Evolutionary conservation across 179 eudicot species (phyloP).

Genomic region (Sideroxylon spinosum): DNA sequence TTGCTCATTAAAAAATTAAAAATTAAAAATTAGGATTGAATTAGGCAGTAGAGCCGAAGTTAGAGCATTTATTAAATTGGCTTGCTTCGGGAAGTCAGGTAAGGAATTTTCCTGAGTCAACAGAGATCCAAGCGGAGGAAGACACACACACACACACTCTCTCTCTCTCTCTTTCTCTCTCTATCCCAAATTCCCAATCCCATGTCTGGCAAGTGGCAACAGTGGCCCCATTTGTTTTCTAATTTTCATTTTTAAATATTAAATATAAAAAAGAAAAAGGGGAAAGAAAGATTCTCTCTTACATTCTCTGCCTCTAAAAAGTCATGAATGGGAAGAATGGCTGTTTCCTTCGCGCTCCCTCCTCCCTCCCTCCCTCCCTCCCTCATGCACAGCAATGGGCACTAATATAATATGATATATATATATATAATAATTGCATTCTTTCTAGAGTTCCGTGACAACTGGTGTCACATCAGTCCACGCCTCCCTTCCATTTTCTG

Average conservation of each 20-base stretch:
- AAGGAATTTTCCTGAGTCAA: neutral
- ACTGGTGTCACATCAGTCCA: slow-evolving; percentile 13
- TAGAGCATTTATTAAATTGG: neutral
- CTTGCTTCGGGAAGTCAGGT: neutral
- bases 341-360: neutral
- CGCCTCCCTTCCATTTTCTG: neutral
- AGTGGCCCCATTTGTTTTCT: too few relatives aligned
- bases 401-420: neutral
- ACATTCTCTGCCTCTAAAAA: neutral
- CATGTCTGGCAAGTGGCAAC: too few relatives aligned
- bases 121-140: neutral
- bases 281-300: neutral
- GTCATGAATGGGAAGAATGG: too few relatives aligned
- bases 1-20: too few relatives aligned
- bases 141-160: too few relatives aligned
- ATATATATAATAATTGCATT: neutral
- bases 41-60: neutral
- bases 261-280: too few relatives aligned
- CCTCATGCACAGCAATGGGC: neutral
- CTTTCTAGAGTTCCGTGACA: slow-evolving; percentile 13
- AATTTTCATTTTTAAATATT: too few relatives aligned
- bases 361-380: neutral
- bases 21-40: too few relatives aligned
- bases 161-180: too few relatives aligned
- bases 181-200: neutral